A percentile compares a stretch with the other conserved stretches of the same genome.
Conservation (phyloP, 495 filamentous ascomycete species). For the Penicillium simplicissimum region DNA sequence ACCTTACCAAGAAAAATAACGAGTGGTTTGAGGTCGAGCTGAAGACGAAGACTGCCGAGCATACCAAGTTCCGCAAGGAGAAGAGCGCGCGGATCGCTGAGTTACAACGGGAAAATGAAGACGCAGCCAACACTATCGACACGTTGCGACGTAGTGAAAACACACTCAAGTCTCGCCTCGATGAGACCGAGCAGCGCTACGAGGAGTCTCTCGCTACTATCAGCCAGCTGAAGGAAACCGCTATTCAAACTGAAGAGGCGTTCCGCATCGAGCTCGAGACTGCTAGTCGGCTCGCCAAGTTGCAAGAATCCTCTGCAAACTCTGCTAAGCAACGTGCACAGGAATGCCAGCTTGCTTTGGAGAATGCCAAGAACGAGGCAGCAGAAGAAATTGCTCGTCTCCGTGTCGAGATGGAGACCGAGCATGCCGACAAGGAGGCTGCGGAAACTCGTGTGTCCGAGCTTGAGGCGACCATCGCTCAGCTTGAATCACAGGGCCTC, state of each 20-base stretch:
- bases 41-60: conserved; percentile 81
- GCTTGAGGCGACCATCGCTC: conserved; percentile 71
- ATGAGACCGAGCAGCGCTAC: conserved; percentile 81
- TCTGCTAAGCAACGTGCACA: conserved; percentile 78
- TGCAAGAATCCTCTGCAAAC: conserved; percentile 80
- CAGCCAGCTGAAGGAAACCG: conserved; percentile 80
- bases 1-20: conserved; percentile 79
- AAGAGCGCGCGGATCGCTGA: conserved; percentile 83
- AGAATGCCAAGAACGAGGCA: conserved; percentile 76
- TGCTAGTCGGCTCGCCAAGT: conserved; percentile 73
- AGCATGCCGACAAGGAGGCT: conserved; percentile 68
- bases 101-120: conserved; percentile 85
- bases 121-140: conserved; percentile 72
- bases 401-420: conserved; percentile 78
- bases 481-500: conserved; percentile 56
- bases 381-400: conserved; percentile 78
- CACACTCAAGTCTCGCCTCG: conserved; percentile 72
- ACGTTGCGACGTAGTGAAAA: conserved; percentile 77
- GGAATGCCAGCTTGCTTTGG: conserved; percentile 74
- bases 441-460: conserved; percentile 71
- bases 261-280: conserved; percentile 82
- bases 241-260: conserved; percentile 72
- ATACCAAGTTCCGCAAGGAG: conserved; percentile 90
- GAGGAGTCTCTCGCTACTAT: conserved; percentile 80
- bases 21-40: conserved; percentile 91